Percentiles rank a stretch among this genome's conserved stretches.
Conservation (phyloP, 2,329 filamentous ascomycete species). For the Biscogniauxia marginata region DNA sequence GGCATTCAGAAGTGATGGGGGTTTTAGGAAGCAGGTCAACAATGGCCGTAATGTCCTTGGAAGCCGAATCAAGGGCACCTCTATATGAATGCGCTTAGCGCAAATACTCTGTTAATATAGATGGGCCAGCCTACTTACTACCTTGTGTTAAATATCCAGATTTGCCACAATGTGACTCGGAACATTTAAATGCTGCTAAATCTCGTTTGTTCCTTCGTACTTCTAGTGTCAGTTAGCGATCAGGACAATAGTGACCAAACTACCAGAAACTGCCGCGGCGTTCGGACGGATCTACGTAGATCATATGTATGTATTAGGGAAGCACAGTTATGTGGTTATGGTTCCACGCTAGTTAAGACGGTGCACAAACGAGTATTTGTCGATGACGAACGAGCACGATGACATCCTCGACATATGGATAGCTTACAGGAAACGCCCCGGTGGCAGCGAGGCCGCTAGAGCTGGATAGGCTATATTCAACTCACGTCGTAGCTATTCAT, state of each 20-base stretch:
- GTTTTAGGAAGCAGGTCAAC: background rate
- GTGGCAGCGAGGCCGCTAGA: no score
- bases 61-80: background rate
- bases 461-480: no score
- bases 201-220: background rate
- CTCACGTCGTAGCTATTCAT: no score
- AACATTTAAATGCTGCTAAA: no score
- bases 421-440: background rate
- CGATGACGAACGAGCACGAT: background rate
- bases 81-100: background rate
- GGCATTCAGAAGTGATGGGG: no score
- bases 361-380: background rate
- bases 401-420: background rate
- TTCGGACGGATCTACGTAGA: background rate
- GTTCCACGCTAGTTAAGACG: background rate
- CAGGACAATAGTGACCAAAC: background rate
- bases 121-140: background rate
- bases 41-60: background rate
- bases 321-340: background rate
- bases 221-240: background rate
- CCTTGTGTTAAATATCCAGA: background rate
- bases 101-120: background rate
- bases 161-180: background rate
- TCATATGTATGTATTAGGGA: background rate
- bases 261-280: background rate